Evolutionary conservation across 1,139 yeast genomes (phyloP).

Genomic region (Hansenula anomala): DNA sequence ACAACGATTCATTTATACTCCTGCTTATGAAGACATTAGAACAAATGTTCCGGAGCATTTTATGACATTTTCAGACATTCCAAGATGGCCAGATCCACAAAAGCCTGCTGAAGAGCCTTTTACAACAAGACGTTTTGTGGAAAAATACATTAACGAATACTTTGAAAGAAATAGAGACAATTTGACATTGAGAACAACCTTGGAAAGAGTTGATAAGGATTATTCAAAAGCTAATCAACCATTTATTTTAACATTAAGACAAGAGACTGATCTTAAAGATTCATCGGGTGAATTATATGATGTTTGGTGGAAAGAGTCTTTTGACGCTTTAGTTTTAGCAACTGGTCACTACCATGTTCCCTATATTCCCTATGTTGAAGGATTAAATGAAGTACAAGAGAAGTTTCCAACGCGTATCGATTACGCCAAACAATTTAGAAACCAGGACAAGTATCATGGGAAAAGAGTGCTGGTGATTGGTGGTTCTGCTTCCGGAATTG

Average conservation of each 20-base stretch:
- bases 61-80: constrained; percentile 7
- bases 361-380: constrained; percentile 35
- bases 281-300: neutral
- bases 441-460: constrained; percentile 23
- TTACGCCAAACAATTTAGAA: constrained; percentile 34
- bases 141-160: constrained; percentile 12
- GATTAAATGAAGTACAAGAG: constrained; percentile 33
- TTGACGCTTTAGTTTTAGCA: constrained; percentile 40
- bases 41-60: constrained; percentile 6
- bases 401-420: constrained; percentile 31
- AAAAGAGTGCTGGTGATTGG: constrained; percentile 43
- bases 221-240: constrained; percentile 1
- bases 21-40: constrained; percentile 7
- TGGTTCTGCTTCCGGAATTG: constrained; percentile 38
- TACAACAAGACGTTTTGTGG: constrained; percentile 1
- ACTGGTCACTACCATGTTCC: constrained; percentile 42
- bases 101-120: constrained; percentile 5
- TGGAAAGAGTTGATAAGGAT: constrained; percentile 3
- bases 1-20: constrained; percentile 5
- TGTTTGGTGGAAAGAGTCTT: constrained; percentile 12
- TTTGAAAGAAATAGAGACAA: neutral
- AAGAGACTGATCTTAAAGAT: no score
- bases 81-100: no score
- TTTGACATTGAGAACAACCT: constrained; percentile 1
- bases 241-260: constrained; percentile 1